Percentiles rank a stretch among this genome's conserved stretches.
Conservation (phyloP, 352 stramenopile genomes). For the Phytophthora tubulina region DNA sequence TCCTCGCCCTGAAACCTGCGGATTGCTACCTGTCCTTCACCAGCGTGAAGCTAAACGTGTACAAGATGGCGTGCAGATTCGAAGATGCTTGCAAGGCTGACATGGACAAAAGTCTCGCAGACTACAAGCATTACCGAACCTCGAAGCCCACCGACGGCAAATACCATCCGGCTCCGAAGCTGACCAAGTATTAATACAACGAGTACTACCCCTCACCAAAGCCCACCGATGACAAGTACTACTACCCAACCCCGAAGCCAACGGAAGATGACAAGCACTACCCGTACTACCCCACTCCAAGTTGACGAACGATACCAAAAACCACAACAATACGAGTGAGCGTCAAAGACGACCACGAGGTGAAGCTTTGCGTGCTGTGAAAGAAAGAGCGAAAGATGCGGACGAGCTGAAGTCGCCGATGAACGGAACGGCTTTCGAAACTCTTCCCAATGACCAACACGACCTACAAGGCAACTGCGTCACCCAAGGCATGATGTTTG, state of each 20-base stretch:
- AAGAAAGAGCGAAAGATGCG: slow-evolving; percentile 16
- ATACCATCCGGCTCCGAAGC: slow-evolving; percentile 18
- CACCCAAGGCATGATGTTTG: slow-evolving; percentile 17
- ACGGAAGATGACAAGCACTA: neutral
- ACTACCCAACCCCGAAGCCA: slow-evolving; percentile 3
- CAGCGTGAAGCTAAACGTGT: slow-evolving; percentile 35
- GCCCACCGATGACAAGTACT: slow-evolving; percentile 15
- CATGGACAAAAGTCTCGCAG: slow-evolving; percentile 8
- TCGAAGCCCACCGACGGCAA: slow-evolving; percentile 8
- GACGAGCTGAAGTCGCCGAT: slow-evolving; percentile 28
- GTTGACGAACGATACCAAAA: slow-evolving; percentile 14
- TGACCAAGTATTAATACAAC: slow-evolving; percentile 17
- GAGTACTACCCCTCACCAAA: slow-evolving; percentile 2
- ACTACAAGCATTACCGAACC: slow-evolving; percentile 6
- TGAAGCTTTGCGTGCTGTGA: slow-evolving; percentile 3
- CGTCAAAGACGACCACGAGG: slow-evolving; percentile 10
- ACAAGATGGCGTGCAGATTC: slow-evolving; percentile 21
- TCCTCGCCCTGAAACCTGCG: slow-evolving; percentile 27
- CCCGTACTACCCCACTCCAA: slow-evolving; percentile 7
- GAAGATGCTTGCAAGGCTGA: slow-evolving; percentile 14
- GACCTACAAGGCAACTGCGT: slow-evolving; percentile 35
- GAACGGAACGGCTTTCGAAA: slow-evolving; percentile 18
- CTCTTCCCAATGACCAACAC: slow-evolving; percentile 36
- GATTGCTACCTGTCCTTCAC: slow-evolving; percentile 39
- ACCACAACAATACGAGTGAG: slow-evolving; percentile 11